Evolutionary conservation across 441 rosid genomes (phyloP).

Genomic region (Bocquillonia castaneifolia): DNA sequence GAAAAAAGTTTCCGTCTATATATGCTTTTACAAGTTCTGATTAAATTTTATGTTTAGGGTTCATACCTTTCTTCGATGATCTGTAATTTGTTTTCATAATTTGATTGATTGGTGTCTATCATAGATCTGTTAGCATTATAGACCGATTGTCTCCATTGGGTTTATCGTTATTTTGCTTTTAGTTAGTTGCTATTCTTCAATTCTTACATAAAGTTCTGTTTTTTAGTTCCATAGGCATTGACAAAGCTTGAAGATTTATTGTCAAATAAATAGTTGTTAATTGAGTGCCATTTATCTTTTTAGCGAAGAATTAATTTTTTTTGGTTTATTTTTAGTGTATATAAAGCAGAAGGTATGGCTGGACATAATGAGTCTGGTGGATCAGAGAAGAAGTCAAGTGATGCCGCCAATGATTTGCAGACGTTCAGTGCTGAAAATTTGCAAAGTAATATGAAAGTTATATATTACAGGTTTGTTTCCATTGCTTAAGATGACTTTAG

Average conservation of each 20-base stretch:
- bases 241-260: not conserved
- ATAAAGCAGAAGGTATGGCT: conserved; percentile 40
- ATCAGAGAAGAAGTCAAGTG: conserved; percentile 60
- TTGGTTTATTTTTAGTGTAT: conserved; percentile 14
- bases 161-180: not conserved
- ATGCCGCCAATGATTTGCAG: conserved; percentile 49
- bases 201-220: not conserved
- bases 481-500: not conserved
- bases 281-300: not conserved
- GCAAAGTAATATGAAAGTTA: conserved; percentile 84
- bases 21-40: not conserved
- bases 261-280: not conserved
- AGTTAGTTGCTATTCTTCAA: not conserved
- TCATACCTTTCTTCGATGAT: not conserved
- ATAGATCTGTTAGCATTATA: conserved; percentile 15
- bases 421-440: conserved; percentile 68
- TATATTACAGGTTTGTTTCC: conserved; percentile 73
- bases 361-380: conserved; percentile 42
- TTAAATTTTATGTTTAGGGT: not conserved
- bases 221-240: not conserved
- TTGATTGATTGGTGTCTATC: not conserved
- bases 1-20: no score
- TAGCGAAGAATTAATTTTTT: not conserved
- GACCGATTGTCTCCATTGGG: not conserved
- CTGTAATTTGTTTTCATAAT: not conserved